Conservation (phyloP, 2,329 filamentous ascomycete genomes). For the Hypoxylon rubiginosum region DNA sequence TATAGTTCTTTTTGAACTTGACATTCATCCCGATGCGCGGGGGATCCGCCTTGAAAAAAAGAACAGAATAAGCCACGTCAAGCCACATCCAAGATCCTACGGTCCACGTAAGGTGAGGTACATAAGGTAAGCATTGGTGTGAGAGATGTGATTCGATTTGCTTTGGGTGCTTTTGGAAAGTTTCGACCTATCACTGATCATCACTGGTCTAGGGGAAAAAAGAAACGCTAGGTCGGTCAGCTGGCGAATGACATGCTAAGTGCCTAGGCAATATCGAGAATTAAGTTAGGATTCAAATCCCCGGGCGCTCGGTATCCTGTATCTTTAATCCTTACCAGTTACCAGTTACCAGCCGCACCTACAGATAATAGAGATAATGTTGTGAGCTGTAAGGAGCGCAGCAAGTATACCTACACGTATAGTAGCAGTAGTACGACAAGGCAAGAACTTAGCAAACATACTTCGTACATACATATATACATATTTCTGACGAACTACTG, state of each 20-base stretch:
- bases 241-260: neutral
- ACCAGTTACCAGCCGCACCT: neutral
- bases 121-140: neutral
- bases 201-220: neutral
- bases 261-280: constrained; percentile 1
- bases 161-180: neutral
- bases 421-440: neutral
- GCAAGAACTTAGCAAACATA: constrained; percentile 10
- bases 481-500: neutral
- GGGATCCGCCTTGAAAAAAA: neutral
- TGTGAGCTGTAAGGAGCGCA: neutral
- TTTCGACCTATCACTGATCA: neutral
- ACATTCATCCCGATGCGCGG: constrained; percentile 33
- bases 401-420: no score
- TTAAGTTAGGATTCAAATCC: neutral
- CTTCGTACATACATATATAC: no score
- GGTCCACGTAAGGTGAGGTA: neutral
- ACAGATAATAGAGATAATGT: no score
- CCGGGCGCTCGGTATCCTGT: neutral
- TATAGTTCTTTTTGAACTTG: constrained; percentile 10
- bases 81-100: constrained; percentile 23
- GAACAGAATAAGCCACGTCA: constrained; percentile 24
- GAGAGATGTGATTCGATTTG: neutral
- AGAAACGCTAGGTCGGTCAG: neutral
- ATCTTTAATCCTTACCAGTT: no score